phyloP scores from a whole-genome alignment of 176 grass and related monocot genomes.

The Hsuehochloa calcarea region DNA sequence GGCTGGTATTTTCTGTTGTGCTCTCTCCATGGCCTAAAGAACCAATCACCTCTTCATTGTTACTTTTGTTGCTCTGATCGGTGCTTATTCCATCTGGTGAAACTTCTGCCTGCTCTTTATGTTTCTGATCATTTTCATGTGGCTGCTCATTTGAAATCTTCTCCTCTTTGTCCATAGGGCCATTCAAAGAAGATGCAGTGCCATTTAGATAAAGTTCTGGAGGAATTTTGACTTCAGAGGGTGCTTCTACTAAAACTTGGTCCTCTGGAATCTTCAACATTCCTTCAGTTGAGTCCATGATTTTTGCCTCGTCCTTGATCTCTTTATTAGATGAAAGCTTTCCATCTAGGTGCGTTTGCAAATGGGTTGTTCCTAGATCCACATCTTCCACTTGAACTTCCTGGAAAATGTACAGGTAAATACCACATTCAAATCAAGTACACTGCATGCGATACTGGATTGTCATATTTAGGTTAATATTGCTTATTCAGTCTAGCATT shows the following conservation, averaged over 20 bases:
- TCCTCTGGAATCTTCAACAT: constrained; percentile 43
- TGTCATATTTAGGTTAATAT: constrained; percentile 12
- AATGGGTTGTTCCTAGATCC: constrained; percentile 23
- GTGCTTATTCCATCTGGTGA: constrained; percentile 13
- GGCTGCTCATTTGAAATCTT: constrained; percentile 13
- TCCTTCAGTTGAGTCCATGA: constrained; percentile 33
- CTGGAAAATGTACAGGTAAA: constrained; percentile 29
- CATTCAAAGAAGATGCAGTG: constrained; percentile 32
- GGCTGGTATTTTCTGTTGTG: constrained; percentile 27
- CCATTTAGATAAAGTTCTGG: constrained; percentile 34
- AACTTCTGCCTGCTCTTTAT: constrained; percentile 9
- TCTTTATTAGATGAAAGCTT: constrained; percentile 31
- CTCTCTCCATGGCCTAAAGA: constrained; percentile 29
- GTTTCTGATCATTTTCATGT: constrained; percentile 16
- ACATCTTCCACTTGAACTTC: constrained; percentile 42
- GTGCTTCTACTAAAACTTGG: constrained; percentile 39
- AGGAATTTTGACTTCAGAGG: constrained; percentile 31
- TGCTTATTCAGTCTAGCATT: constrained; percentile 8
- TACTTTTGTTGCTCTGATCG: constrained; percentile 13
- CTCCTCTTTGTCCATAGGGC: constrained; percentile 14
- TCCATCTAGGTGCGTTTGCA: constrained; percentile 15
- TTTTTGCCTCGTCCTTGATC: constrained; percentile 15
- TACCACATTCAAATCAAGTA: constrained; percentile 10
- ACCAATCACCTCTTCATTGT: constrained; percentile 13
- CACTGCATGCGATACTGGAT: not conserved